Evolutionary conservation across 805 yeast species (phyloP).

Genomic region (Peterozyma toletana): DNA sequence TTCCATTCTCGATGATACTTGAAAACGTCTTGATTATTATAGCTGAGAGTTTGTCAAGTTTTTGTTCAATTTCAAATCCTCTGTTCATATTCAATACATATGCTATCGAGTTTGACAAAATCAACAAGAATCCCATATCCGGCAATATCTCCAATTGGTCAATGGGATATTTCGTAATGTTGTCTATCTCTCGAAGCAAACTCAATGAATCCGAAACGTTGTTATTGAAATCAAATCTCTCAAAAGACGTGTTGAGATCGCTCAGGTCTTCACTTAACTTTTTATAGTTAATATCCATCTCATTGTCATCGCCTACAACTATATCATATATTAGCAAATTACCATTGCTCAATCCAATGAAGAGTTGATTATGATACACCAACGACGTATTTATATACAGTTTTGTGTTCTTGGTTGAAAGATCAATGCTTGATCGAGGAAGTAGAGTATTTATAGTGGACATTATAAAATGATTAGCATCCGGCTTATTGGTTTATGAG

Average conservation of each 20-base stretch:
- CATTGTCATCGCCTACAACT: background rate
- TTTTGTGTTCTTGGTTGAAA: background rate
- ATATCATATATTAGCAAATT: slow-evolving; percentile 14
- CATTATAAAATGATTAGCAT: no score
- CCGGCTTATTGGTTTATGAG: no score
- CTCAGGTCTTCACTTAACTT: background rate
- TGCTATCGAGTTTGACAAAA: slow-evolving; percentile 22
- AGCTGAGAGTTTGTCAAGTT: slow-evolving; percentile 23
- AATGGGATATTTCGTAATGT: slow-evolving; percentile 13
- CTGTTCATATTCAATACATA: slow-evolving; percentile 20
- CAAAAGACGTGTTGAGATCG: background rate
- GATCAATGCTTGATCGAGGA: no score
- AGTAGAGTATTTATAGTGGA: no score
- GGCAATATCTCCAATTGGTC: slow-evolving; percentile 24
- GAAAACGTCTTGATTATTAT: slow-evolving; percentile 18
- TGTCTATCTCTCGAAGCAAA: background rate
- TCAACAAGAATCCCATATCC: slow-evolving; percentile 22
- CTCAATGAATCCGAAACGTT: background rate
- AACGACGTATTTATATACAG: background rate
- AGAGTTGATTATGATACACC: slow-evolving; percentile 9
- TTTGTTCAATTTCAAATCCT: slow-evolving; percentile 20
- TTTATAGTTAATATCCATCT: background rate
- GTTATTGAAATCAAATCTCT: background rate
- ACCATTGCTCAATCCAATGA: slow-evolving; percentile 15
- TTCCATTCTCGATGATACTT: slow-evolving; percentile 6